These are phyloP conservation scores for Rosa persica DNA, from an alignment of 306 rosid species.

Conservation along the genomic window DNA sequence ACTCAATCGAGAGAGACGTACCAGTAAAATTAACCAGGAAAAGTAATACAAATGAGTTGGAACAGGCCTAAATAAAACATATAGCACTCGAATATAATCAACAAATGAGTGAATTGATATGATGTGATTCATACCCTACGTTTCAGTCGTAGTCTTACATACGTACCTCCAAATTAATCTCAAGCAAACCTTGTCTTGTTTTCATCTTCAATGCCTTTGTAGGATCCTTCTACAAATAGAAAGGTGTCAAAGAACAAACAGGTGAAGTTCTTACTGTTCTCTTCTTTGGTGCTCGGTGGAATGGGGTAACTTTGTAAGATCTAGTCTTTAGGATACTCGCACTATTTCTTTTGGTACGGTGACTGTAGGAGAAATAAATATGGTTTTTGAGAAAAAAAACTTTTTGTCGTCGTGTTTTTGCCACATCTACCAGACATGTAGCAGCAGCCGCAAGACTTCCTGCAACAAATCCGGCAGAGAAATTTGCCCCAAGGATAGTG, in stretches of 20 bases:
- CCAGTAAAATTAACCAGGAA: too few relatives aligned
- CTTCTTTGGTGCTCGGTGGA: background rate
- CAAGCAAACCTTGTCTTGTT: conserved; percentile 72
- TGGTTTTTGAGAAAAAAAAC: conserved; percentile 41
- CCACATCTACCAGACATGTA: conserved; percentile 96
- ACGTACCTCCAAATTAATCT: conserved; percentile 95
- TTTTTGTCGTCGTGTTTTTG: conserved; percentile 88
- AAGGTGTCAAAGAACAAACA: background rate
- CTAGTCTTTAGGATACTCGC: too few relatives aligned
- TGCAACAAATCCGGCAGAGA: conserved; percentile 79
- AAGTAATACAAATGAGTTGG: too few relatives aligned
- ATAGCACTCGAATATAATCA: background rate
- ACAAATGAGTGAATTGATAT: background rate
- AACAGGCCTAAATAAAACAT: too few relatives aligned
- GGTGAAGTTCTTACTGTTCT: too few relatives aligned
- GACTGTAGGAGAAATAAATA: background rate
- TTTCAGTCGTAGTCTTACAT: background rate
- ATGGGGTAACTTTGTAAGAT: background rate
- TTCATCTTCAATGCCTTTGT: conserved; percentile 73
- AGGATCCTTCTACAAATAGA: conserved; percentile 56
- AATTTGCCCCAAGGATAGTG: conserved; percentile 86
- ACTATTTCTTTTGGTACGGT: background rate
- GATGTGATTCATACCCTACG: background rate
- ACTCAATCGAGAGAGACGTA: too few relatives aligned
- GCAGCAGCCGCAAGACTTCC: conserved; percentile 88